These are phyloP conservation scores for Trichoderma aggressivum DNA, from an alignment of 2,329 filamentous ascomycete genomes.

Conservation along the genomic window DNA sequence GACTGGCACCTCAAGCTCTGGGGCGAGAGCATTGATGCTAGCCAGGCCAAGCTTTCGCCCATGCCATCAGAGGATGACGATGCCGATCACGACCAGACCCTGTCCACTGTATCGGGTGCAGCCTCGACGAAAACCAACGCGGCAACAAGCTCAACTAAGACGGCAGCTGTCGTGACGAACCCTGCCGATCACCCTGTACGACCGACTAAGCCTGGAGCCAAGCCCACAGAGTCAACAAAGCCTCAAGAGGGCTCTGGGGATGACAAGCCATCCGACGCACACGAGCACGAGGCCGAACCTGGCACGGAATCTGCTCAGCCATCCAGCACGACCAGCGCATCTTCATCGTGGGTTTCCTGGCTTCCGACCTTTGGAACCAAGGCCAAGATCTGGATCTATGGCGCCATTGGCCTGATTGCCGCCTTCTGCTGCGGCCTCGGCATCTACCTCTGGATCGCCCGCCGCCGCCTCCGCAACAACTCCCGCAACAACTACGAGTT, in stretches of 20 bases:
- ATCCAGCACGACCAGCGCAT: slow-evolving; percentile 46
- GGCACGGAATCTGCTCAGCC: slow-evolving; percentile 31
- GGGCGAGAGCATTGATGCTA: slow-evolving; percentile 79
- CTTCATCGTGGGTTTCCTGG: slow-evolving; percentile 76
- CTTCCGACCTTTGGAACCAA: slow-evolving; percentile 86
- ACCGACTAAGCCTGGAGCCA: slow-evolving; percentile 47
- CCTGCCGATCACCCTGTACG: slow-evolving; percentile 65
- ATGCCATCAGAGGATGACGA: slow-evolving; percentile 83
- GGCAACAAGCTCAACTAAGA: slow-evolving; percentile 38
- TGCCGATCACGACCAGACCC: slow-evolving; percentile 68
- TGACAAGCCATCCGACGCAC: slow-evolving; percentile 25
- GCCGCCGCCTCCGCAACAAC: slow-evolving; percentile 70
- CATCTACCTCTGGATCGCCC: slow-evolving; percentile 77
- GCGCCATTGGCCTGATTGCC: slow-evolving; percentile 76
- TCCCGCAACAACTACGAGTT: slow-evolving; percentile 87
- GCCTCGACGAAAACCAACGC: slow-evolving; percentile 37
- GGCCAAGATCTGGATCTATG: slow-evolving; percentile 92
- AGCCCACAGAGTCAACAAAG: slow-evolving; percentile 38
- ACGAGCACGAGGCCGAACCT: slow-evolving; percentile 28
- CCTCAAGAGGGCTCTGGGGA: slow-evolving; percentile 36
- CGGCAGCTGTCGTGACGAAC: slow-evolving; percentile 38
- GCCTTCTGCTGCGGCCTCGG: slow-evolving; percentile 78
- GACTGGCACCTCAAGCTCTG: slow-evolving; percentile 95
- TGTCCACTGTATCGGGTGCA: slow-evolving; percentile 46
- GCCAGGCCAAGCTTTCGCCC: slow-evolving; percentile 70